Evolutionary conservation across 345 rosid genomes (phyloP).

Genomic region (Gossypium australe): DNA sequence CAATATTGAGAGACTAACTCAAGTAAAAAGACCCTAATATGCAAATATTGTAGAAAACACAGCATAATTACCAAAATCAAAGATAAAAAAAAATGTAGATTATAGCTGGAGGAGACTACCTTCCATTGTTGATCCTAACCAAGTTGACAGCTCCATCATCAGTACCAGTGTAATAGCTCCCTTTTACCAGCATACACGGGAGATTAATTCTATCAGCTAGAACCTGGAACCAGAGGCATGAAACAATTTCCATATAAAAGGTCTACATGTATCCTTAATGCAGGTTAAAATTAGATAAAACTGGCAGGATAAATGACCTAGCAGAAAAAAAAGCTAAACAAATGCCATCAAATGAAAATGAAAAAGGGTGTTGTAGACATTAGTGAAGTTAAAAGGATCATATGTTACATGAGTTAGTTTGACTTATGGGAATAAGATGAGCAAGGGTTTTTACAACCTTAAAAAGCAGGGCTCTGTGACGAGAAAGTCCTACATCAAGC

Average conservation of each 20-base stretch:
- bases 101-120: conserved; percentile 36
- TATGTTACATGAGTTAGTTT: neutral
- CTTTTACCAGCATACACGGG: conserved; percentile 91
- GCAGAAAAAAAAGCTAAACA: neutral
- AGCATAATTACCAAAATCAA: neutral
- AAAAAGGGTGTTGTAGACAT: neutral
- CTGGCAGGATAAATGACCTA: neutral
- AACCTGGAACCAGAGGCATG: conserved; percentile 45
- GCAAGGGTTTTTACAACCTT: conserved; percentile 48
- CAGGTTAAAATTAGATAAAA: neutral
- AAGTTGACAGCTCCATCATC: conserved; percentile 95
- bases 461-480: conserved; percentile 93
- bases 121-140: conserved; percentile 61
- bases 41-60: neutral
- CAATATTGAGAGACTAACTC: neutral
- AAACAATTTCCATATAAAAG: conserved; percentile 14
- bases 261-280: neutral
- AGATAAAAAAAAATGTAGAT: conserved; percentile 3
- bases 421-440: conserved; percentile 8
- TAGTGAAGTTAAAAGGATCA: neutral
- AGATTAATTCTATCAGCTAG: conserved; percentile 84
- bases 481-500: conserved; percentile 89
- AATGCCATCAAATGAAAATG: neutral
- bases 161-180: conserved; percentile 94
- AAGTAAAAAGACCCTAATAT: neutral